These are phyloP conservation scores for Clarireedia paspali DNA, from an alignment of 2,329 filamentous ascomycete species.

Conservation along the genomic window DNA sequence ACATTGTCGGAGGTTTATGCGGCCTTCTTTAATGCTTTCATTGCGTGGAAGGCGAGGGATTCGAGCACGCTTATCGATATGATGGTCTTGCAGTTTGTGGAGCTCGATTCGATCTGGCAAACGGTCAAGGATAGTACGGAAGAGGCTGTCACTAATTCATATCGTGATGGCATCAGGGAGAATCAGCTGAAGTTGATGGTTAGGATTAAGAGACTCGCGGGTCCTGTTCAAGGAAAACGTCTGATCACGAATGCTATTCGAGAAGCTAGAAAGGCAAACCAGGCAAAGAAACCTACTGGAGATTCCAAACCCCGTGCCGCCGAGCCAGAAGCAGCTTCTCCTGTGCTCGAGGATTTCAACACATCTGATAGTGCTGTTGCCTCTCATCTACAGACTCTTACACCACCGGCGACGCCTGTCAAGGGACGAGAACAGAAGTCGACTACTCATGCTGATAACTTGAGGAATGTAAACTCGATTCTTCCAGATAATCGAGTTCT, in stretches of 20 bases:
- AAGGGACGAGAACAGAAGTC: slow-evolving; percentile 3
- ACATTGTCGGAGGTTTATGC: slow-evolving; percentile 63
- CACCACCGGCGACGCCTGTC: slow-evolving; percentile 45
- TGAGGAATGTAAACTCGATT: slow-evolving; percentile 34
- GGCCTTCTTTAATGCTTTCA: slow-evolving; percentile 70
- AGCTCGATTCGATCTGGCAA: slow-evolving; percentile 76
- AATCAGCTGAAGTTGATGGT: slow-evolving; percentile 75
- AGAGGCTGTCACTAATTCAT: slow-evolving; percentile 66
- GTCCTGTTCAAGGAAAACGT: slow-evolving; percentile 60
- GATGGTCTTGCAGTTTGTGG: slow-evolving; percentile 81
- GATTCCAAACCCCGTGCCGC: slow-evolving; percentile 62
- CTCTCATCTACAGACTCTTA: slow-evolving; percentile 40
- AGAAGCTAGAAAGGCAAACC: slow-evolving; percentile 58
- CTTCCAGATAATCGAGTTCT: slow-evolving; percentile 68
- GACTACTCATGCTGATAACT: slow-evolving; percentile 22
- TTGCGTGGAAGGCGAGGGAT: slow-evolving; percentile 77
- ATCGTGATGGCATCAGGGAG: slow-evolving; percentile 70
- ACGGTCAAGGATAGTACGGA: slow-evolving; percentile 73
- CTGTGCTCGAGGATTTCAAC: slow-evolving; percentile 34
- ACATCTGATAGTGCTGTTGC: slow-evolving; percentile 36
- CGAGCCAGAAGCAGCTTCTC: slow-evolving; percentile 30
- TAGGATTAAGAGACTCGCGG: slow-evolving; percentile 70
- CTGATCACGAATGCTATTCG: slow-evolving; percentile 68
- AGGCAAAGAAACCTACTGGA: slow-evolving; percentile 57
- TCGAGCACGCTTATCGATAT: slow-evolving; percentile 71